Evolutionary conservation across 2,329 filamentous ascomycete species (phyloP).

Genomic region (Nemania serpens): DNA sequence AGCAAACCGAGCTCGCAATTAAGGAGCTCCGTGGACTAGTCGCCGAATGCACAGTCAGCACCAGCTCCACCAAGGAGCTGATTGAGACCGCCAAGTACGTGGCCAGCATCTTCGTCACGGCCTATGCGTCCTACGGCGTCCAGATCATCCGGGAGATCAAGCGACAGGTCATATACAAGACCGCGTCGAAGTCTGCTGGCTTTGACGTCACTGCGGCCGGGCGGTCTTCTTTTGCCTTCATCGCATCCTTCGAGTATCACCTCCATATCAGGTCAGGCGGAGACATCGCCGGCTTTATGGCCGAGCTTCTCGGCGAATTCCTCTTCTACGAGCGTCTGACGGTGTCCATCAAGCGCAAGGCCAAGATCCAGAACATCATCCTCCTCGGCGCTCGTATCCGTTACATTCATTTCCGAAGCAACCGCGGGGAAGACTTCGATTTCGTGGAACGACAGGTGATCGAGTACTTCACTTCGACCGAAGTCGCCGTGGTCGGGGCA

Average conservation of each 20-base stretch:
- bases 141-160: constrained; percentile 25
- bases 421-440: constrained; percentile 23
- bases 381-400: constrained; percentile 24
- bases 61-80: constrained; percentile 19
- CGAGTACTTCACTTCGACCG: constrained; percentile 19
- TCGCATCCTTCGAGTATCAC: constrained; percentile 24
- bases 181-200: background rate
- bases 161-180: constrained; percentile 25
- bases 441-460: constrained; percentile 20
- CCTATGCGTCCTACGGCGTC: constrained; percentile 17
- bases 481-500: constrained; percentile 14
- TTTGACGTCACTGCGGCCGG: constrained; percentile 22
- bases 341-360: constrained; percentile 19
- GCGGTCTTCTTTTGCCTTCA: constrained; percentile 23
- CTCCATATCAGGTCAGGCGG: constrained; percentile 10
- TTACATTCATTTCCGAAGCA: constrained; percentile 13
- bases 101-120: constrained; percentile 17
- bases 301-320: constrained; percentile 23
- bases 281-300: constrained; percentile 22
- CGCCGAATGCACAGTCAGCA: constrained; percentile 11
- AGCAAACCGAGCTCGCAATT: constrained; percentile 16
- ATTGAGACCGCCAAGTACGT: constrained; percentile 23
- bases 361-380: constrained; percentile 18
- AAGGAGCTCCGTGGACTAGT: constrained; percentile 19
- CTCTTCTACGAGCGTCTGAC: constrained; percentile 25